Base-by-base conservation (phyloP, 2,329 filamentous ascomycete species). In the Apiospora sp. region DNA sequence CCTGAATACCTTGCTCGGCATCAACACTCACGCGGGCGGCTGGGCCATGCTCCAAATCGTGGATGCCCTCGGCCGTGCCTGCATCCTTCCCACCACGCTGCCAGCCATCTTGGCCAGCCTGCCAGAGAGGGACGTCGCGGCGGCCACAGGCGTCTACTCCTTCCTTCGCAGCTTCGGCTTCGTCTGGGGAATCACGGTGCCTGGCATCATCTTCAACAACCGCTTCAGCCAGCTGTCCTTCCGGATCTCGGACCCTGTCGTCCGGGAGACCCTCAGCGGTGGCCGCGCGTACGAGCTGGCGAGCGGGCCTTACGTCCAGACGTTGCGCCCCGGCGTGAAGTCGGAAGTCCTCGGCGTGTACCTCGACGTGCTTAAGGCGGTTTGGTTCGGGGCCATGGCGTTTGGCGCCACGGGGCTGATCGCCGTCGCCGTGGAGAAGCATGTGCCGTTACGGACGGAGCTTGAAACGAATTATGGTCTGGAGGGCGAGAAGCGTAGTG, bases 141-240 rank as follows among this genome's bases (percentile, higher is more conserved):
- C 77, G 10, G 78, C 80, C 0, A 78, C 78, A 3, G 78, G 77
- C n/a, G 81, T 82, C 73, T 81, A 79, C 74, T 74, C 75, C 3
- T 86, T 85, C 74, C 77, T 82, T 71, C 77, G 83, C 12, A 79
- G 77, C 41, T 80, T 85, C n/a, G 84, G 84, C 0, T 76, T 79
- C 30, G 80, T 82, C 22, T 78, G 84, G 48, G 83, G 83, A n/a
- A 79, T 84, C 1, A 78, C 81, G 0, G 78, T 86, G 12, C 80
- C 79, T 1, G 78, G 78, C 0, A 76, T 78, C 1, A 78, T 84
- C 48, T 84, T 84, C 74, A 19, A 43, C 41, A 43, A 43, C 41
- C 41, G 41, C 3, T 43, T 43, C 41, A 5, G 5, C 41, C 41
- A 43, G 5, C 41, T 43, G 41, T 4, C 41, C 5, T 43, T 4